These are phyloP conservation scores for Amesomyces nigricolor DNA, from an alignment of 2,329 filamentous ascomycete species.

Conservation along the genomic window DNA sequence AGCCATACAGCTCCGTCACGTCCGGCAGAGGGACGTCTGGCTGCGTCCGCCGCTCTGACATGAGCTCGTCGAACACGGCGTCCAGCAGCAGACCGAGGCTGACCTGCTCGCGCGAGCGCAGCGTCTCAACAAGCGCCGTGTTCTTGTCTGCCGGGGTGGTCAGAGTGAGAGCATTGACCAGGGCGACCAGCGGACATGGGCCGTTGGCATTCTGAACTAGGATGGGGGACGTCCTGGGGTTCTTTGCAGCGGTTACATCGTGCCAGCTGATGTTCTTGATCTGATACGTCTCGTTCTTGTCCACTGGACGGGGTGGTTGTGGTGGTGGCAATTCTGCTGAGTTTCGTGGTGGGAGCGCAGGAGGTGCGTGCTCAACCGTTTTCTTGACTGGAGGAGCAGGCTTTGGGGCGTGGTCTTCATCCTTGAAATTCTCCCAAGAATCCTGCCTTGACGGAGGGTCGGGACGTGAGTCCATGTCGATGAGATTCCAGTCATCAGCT, in stretches of 20 bases:
- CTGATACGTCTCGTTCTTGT: slow-evolving; percentile 72
- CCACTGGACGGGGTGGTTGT: slow-evolving; percentile 38
- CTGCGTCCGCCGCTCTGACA: slow-evolving; percentile 65
- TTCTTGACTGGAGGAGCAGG: slow-evolving; percentile 9
- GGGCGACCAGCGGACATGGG: slow-evolving; percentile 83
- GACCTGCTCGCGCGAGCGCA: slow-evolving; percentile 78
- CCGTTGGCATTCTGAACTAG: slow-evolving; percentile 91
- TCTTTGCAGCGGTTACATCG: slow-evolving; percentile 55
- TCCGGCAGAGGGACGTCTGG: slow-evolving; percentile 67
- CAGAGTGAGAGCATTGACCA: slow-evolving; percentile 87
- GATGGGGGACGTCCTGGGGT: slow-evolving; percentile 73
- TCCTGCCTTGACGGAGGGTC: slow-evolving; percentile 33
- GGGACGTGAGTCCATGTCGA: slow-evolving; percentile 39
- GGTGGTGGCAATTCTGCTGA: slow-evolving; percentile 19
- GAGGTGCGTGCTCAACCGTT: slow-evolving; percentile 9
- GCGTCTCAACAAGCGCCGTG: slow-evolving; percentile 69
- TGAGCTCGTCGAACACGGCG: slow-evolving; percentile 88
- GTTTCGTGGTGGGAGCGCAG: slow-evolving; percentile 15
- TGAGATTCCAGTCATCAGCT: slow-evolving; percentile 46
- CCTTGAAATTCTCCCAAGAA: slow-evolving; percentile 37
- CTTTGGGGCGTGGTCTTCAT: slow-evolving; percentile 23
- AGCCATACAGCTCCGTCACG: slow-evolving; percentile 79
- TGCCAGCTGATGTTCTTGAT: slow-evolving; percentile 89
- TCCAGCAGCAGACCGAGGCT: slow-evolving; percentile 80
- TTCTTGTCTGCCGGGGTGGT: slow-evolving; percentile 64